Percentiles rank a stretch among this genome's conserved stretches.
Evolutionary conservation across 805 yeast genomes (phyloP).

Genomic region (Candida sonorensis): DNA sequence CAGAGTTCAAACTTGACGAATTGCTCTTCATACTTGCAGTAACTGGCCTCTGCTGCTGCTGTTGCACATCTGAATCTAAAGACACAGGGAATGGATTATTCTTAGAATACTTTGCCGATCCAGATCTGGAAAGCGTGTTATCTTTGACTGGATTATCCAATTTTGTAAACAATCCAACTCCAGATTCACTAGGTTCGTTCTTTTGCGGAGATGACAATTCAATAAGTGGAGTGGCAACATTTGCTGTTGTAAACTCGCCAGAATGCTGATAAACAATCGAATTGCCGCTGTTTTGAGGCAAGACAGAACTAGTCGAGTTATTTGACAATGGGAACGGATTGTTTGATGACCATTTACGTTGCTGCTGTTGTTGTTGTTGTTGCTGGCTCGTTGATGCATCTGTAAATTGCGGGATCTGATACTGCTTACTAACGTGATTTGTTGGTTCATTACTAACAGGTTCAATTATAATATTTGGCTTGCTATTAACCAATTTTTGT

Average conservation of each 20-base stretch:
- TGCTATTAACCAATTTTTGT: too few species aligned
- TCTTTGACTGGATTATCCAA: too few species aligned
- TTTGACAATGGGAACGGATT: slow-evolving; percentile 21
- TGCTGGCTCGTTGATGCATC: too few species aligned
- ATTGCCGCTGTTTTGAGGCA: slow-evolving; percentile 3
- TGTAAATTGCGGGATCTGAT: background rate
- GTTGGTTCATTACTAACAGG: too few species aligned
- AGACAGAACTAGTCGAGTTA: background rate
- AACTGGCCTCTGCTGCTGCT: too few species aligned
- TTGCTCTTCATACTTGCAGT: too few species aligned
- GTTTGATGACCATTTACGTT: slow-evolving; percentile 16
- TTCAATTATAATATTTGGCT: slow-evolving; percentile 10
- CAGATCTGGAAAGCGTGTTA: slow-evolving; percentile 4
- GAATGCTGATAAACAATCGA: slow-evolving; percentile 3
- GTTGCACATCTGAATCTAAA: slow-evolving; percentile 1
- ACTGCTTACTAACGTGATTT: slow-evolving; percentile 2
- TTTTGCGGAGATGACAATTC: slow-evolving; percentile 13
- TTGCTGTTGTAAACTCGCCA: background rate
- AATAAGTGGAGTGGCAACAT: too few species aligned
- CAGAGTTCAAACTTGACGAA: too few species aligned
- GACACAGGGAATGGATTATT: slow-evolving; percentile 16
- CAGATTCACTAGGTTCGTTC: too few species aligned
- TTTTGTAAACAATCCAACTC: too few species aligned
- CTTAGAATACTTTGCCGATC: slow-evolving; percentile 7
- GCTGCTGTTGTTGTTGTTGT: too few species aligned